A percentile compares a stretch with the other conserved stretches of the same genome.
These are phyloP conservation scores for Cunninghamia lanceolata DNA, from an alignment of 75 land plant species.

Conservation along the genomic window DNA sequence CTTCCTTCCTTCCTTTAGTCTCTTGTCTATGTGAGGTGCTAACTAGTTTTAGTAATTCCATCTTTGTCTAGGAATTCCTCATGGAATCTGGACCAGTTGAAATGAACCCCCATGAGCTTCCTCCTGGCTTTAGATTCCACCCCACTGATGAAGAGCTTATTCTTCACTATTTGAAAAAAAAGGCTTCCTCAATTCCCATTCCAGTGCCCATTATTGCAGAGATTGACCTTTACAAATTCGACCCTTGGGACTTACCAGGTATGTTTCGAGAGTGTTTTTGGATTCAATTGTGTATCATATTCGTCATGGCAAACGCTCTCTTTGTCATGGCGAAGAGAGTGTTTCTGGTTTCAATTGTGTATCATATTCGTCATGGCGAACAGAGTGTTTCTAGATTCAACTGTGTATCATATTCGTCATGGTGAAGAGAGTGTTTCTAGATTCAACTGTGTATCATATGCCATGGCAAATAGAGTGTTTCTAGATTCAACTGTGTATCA, in stretches of 20 bases:
- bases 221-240: slow-evolving; percentile 18
- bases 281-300: too few relatives aligned
- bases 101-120: slow-evolving; percentile 7
- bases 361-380: too few relatives aligned
- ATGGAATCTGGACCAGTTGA: neutral
- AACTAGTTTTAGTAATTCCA: neutral
- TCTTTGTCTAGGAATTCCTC: neutral
- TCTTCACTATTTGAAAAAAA: slow-evolving; percentile 14
- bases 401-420: too few relatives aligned
- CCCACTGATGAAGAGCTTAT: slow-evolving; percentile 20
- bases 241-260: slow-evolving; percentile 12
- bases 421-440: too few relatives aligned
- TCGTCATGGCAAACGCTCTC: too few relatives aligned
- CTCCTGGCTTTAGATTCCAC: slow-evolving; percentile 21
- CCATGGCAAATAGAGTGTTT: too few relatives aligned
- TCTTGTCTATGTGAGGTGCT: neutral
- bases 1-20: neutral
- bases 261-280: neutral
- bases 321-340: neutral
- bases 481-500: too few relatives aligned
- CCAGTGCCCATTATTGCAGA: slow-evolving; percentile 17
- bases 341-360: too few relatives aligned
- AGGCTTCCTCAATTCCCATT: neutral
- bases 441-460: too few relatives aligned
- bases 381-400: too few relatives aligned